These are phyloP conservation scores for Blepharisma japonicum DNA, from an alignment of 73 alveolate species.

Conservation along the genomic window DNA sequence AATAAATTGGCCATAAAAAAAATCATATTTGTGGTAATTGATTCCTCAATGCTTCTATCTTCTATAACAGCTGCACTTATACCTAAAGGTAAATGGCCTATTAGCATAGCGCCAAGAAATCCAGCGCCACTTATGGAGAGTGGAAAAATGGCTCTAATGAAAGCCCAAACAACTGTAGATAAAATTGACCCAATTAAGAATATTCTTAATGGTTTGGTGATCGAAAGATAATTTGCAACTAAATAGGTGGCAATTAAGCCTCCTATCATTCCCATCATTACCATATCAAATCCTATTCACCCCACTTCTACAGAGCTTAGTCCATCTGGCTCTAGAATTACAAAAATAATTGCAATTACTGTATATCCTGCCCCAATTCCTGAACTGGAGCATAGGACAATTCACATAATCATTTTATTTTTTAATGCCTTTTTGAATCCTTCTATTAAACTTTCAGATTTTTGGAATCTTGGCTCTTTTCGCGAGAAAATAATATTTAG, in stretches of 20 bases:
- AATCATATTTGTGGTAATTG: conserved; percentile 28
- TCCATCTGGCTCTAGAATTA: background rate
- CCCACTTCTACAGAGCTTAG: conserved; percentile 20
- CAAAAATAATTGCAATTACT: conserved; percentile 17
- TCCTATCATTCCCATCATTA: conserved; percentile 20
- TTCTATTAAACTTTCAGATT: no score
- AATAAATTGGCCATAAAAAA: conserved; percentile 26
- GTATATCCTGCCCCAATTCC: conserved; percentile 30
- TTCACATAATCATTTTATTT: no score
- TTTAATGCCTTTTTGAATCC: no score
- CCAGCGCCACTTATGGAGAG: conserved; percentile 24
- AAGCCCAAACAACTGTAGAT: conserved; percentile 26
- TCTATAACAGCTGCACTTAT: conserved; percentile 27
- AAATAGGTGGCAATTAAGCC: conserved; percentile 18
- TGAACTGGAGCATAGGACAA: background rate
- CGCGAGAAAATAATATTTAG: background rate
- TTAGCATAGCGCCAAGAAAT: conserved; percentile 27
- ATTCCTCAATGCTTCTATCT: conserved; percentile 19
- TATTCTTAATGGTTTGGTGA: background rate
- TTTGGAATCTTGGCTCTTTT: background rate
- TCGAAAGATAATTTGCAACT: background rate
- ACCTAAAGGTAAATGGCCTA: conserved; percentile 29
- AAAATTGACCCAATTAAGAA: conserved; percentile 1
- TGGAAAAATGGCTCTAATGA: background rate
- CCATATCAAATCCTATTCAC: conserved; percentile 19